These are phyloP conservation scores for Xylariaceae sp. DNA, from an alignment of 2,329 filamentous ascomycete species.

Conservation along the genomic window DNA sequence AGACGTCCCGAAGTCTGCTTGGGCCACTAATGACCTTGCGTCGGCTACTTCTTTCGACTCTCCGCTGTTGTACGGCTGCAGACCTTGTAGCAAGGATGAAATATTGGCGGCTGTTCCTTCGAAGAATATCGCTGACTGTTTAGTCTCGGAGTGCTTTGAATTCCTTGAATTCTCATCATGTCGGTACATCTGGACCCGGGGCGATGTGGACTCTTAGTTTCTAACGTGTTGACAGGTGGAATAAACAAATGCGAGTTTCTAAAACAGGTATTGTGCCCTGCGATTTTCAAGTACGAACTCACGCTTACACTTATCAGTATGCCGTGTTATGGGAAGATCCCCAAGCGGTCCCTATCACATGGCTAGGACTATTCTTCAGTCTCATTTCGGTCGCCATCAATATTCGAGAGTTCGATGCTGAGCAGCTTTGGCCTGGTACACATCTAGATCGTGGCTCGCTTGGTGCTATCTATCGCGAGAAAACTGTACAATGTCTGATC, in stretches of 20 bases:
- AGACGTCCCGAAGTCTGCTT: not conserved
- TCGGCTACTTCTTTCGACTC: slow-evolving; percentile 7
- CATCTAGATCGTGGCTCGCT: slow-evolving; percentile 8
- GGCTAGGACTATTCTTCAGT: slow-evolving; percentile 43
- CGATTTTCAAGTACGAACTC: not conserved
- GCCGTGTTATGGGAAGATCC: slow-evolving; percentile 41
- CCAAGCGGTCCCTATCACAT: slow-evolving; percentile 35
- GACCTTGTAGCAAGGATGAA: slow-evolving; percentile 26
- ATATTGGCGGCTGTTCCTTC: slow-evolving; percentile 34
- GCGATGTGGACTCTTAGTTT: not conserved
- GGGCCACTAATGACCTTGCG: not conserved
- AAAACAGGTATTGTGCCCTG: slow-evolving; percentile 21
- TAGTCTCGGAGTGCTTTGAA: slow-evolving; percentile 37
- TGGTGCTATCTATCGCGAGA: slow-evolving; percentile 24
- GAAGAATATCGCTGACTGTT: slow-evolving; percentile 31
- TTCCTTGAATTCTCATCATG: slow-evolving; percentile 29
- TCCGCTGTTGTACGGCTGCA: slow-evolving; percentile 32
- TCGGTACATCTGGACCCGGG: slow-evolving; percentile 3
- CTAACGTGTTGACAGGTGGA: slow-evolving; percentile 18
- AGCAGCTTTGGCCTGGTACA: not conserved
- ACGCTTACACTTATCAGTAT: slow-evolving; percentile 33
- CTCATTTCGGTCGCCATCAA: slow-evolving; percentile 40
- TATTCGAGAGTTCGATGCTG: slow-evolving; percentile 17
- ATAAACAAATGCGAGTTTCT: slow-evolving; percentile 30
- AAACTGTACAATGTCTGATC: slow-evolving; percentile 35